Evolutionary conservation across 371 early-diverging fungal species (phyloP).

Genomic region (Amoeboaphelidium protococcarum): DNA sequence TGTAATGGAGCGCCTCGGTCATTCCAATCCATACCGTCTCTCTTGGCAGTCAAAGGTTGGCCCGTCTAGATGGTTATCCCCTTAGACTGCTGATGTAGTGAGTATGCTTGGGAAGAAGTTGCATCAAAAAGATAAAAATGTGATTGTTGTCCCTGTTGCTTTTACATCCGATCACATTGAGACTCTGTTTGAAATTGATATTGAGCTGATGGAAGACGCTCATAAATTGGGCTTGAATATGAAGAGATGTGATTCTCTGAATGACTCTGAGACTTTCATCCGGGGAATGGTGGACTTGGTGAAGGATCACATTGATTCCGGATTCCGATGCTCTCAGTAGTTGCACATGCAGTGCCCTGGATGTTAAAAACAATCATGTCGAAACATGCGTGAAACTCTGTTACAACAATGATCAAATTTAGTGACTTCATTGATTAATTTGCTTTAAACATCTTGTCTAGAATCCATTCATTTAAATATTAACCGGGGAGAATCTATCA

Average conservation of each 20-base stretch:
- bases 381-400: no score
- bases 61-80: slow-evolving; percentile 75
- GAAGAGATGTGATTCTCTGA: slow-evolving; percentile 64
- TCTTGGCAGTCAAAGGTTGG: slow-evolving; percentile 93
- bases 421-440: no score
- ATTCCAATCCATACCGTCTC: slow-evolving; percentile 57
- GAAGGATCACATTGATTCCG: slow-evolving; percentile 34
- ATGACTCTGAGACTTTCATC: slow-evolving; percentile 63
- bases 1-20: slow-evolving; percentile 42
- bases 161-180: slow-evolving; percentile 91
- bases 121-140: slow-evolving; percentile 32
- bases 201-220: slow-evolving; percentile 67
- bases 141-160: slow-evolving; percentile 69
- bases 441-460: no score
- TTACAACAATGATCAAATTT: no score
- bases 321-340: slow-evolving; percentile 26
- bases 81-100: slow-evolving; percentile 57
- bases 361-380: slow-evolving; percentile 43
- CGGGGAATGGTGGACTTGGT: slow-evolving; percentile 65
- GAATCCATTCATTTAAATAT: no score
- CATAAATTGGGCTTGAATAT: slow-evolving; percentile 25
- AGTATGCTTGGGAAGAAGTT: slow-evolving; percentile 31
- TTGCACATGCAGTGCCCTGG: slow-evolving; percentile 51
- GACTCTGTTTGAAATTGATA: slow-evolving; percentile 78
- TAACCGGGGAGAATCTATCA: no score